These are phyloP conservation scores for Penicillium crystallinum DNA, from an alignment of 495 filamentous ascomycete genomes.

Conservation along the genomic window DNA sequence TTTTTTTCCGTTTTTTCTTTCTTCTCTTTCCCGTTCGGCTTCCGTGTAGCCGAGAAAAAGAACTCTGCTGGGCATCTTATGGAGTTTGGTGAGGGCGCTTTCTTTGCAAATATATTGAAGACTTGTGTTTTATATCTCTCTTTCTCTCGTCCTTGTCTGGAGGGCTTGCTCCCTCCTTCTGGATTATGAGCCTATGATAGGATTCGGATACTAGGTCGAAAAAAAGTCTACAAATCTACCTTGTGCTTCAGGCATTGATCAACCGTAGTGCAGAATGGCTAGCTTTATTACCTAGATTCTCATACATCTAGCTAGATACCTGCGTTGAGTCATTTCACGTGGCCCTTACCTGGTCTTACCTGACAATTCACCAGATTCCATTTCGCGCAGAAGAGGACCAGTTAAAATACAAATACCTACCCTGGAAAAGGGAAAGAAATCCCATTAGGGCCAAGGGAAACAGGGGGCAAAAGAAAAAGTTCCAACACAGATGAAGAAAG, in stretches of 20 bases:
- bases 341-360: conserved; percentile 70
- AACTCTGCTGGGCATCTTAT: conserved; percentile 32
- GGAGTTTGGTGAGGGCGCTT: conserved; percentile 40
- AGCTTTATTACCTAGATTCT: conserved; percentile 24
- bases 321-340: conserved; percentile 32
- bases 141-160: conserved; percentile 14
- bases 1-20: conserved; percentile 9
- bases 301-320: conserved; percentile 25
- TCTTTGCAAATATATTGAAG: conserved; percentile 23
- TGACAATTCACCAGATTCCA: conserved; percentile 28
- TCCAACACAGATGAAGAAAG: conserved; percentile 19
- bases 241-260: not conserved
- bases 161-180: conserved; percentile 19
- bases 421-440: conserved; percentile 15
- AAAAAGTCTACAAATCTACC: conserved; percentile 14
- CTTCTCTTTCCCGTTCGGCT: conserved; percentile 18
- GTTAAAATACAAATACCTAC: conserved; percentile 51
- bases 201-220: conserved; percentile 29
- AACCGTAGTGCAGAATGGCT: conserved; percentile 3
- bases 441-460: conserved; percentile 8
- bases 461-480: conserved; percentile 16
- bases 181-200: conserved; percentile 37
- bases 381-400: conserved; percentile 21
- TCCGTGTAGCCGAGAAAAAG: conserved; percentile 20
- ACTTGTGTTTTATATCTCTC: conserved; percentile 17